A percentile compares a stretch with the other conserved stretches of the same genome.
These are phyloP conservation scores for Coniochaeta sp. DNA, from an alignment of 2,329 filamentous ascomycete genomes.

Conservation along the genomic window DNA sequence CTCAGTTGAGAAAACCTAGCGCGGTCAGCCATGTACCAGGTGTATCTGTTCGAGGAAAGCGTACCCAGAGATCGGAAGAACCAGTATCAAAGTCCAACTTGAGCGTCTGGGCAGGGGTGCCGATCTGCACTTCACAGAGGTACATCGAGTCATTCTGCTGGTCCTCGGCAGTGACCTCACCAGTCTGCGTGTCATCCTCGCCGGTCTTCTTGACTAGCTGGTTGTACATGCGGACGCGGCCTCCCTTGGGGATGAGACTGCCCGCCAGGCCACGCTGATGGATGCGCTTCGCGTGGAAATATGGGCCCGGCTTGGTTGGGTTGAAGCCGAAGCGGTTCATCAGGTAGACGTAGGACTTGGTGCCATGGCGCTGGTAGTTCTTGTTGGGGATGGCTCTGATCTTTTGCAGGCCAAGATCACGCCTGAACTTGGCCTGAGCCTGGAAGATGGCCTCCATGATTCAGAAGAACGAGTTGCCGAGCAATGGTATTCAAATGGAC, in stretches of 20 bases:
- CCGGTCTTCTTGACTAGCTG: slow-evolving; percentile 39
- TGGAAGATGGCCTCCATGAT: slow-evolving; percentile 26
- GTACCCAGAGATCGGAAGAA: slow-evolving; percentile 62
- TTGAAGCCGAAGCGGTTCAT: slow-evolving; percentile 56
- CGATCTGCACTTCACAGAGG: slow-evolving; percentile 56
- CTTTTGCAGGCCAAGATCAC: slow-evolving; percentile 31
- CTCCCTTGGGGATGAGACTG: slow-evolving; percentile 36
- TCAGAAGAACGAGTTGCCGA: background rate
- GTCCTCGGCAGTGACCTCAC: slow-evolving; percentile 52
- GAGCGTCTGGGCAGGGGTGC: slow-evolving; percentile 55
- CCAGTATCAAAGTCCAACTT: slow-evolving; percentile 65
- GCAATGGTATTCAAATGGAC: background rate
- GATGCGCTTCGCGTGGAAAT: slow-evolving; percentile 40
- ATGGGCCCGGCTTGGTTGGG: slow-evolving; percentile 57
- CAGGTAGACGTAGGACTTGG: slow-evolving; percentile 55
- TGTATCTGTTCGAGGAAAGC: slow-evolving; percentile 9
- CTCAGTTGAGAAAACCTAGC: slow-evolving; percentile 47
- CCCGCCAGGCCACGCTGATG: slow-evolving; percentile 40
- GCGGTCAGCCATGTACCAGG: background rate
- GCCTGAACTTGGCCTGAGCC: slow-evolving; percentile 25
- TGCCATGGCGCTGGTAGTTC: slow-evolving; percentile 51
- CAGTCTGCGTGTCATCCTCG: slow-evolving; percentile 23
- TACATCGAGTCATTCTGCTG: slow-evolving; percentile 62
- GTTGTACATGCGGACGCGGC: slow-evolving; percentile 36
- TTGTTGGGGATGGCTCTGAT: slow-evolving; percentile 47